A percentile compares a stretch with the other conserved stretches of the same genome.
phyloP scores from a whole-genome alignment of 2,329 filamentous ascomycete genomes.

The Diaporthe vaccinii region DNA sequence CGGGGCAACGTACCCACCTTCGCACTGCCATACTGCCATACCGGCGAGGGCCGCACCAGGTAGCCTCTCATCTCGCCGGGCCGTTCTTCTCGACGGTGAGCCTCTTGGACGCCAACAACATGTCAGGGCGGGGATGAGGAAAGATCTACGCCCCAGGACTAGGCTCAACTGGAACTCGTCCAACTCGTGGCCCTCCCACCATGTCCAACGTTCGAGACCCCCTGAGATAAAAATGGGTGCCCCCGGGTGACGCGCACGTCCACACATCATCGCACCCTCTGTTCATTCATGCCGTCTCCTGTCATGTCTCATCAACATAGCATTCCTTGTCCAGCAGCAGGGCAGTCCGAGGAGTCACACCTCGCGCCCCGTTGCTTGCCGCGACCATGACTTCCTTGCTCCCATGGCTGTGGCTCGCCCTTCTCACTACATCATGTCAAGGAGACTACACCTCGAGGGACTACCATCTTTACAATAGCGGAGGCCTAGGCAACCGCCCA shows the following conservation, averaged over 20 bases:
- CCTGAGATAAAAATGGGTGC: conserved; percentile 21
- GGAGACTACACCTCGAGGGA: conserved; percentile 40
- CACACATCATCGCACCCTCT: not conserved
- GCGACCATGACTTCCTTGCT: not conserved
- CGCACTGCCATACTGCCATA: not conserved
- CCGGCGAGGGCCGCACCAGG: conserved; percentile 2
- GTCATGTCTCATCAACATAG: conserved; percentile 2
- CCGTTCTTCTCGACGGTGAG: conserved; percentile 7
- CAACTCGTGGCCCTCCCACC: not conserved
- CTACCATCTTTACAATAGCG: conserved; percentile 43
- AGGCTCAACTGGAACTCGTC: conserved; percentile 19
- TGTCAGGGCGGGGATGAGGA: not conserved
- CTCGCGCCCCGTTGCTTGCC: not conserved
- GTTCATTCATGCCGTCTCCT: no score
- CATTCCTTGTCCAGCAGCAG: not conserved
- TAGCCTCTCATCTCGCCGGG: not conserved
- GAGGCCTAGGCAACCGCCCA: conserved; percentile 42
- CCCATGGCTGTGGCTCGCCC: not conserved
- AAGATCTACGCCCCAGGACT: not conserved
- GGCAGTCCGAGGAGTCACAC: not conserved
- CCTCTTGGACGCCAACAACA: not conserved
- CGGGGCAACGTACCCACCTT: not conserved
- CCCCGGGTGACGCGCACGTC: conserved; percentile 9
- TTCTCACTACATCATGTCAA: not conserved
- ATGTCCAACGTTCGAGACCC: not conserved